phyloP scores from a whole-genome alignment of 1,284 basidiomycete species.

The Ganoderma multipileum region DNA sequence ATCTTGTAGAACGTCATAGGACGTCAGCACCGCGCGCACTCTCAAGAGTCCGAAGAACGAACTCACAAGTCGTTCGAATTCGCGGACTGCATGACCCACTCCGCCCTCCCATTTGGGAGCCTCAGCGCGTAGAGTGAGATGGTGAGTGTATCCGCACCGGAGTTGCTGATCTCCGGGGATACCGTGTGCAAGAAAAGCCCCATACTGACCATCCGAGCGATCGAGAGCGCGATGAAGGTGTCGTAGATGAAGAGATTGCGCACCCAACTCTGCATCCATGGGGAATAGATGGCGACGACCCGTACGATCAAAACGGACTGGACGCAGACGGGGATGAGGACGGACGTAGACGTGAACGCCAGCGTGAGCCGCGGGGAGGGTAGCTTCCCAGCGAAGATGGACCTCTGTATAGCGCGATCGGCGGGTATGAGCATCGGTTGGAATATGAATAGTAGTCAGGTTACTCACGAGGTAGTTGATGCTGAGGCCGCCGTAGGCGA shows the following conservation, averaged over 20 bases:
- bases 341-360: slow-evolving; percentile 10
- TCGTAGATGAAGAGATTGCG: background rate
- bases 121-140: background rate
- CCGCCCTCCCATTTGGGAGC: slow-evolving; percentile 23
- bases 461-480: background rate
- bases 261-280: slow-evolving; percentile 6
- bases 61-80: slow-evolving; percentile 37
- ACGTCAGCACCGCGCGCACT: background rate
- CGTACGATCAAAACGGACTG: slow-evolving; percentile 35
- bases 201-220: background rate
- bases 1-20: background rate
- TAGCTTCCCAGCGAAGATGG: background rate
- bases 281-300: slow-evolving; percentile 33
- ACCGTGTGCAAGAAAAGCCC: background rate
- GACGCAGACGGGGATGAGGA: slow-evolving; percentile 21
- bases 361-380: background rate
- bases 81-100: slow-evolving; percentile 39
- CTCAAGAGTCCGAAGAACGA: background rate
- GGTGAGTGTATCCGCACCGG: background rate
- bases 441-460: background rate
- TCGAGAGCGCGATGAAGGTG: background rate
- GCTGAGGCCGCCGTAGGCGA: slow-evolving; percentile 19
- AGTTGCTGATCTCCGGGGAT: background rate
- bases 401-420: background rate
- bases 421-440: too few species aligned